Base-by-base conservation (phyloP, 1,284 basidiomycete species). In the Heterobasidion annosum region DNA sequence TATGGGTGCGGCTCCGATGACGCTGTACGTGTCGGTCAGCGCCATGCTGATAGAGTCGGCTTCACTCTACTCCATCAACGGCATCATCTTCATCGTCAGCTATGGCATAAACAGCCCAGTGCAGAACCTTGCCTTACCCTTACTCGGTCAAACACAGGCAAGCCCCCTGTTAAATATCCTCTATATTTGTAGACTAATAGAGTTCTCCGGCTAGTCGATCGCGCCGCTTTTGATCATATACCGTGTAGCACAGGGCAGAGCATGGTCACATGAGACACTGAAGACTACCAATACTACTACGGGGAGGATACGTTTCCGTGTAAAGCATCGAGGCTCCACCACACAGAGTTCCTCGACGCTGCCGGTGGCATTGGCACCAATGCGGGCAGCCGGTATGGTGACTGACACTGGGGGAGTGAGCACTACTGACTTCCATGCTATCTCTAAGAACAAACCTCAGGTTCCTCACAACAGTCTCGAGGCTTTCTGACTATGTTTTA, bases 41-140 rank as follows among this genome's bases (percentile, higher is more conserved):
- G 62, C 63, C 13, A 63, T 63, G 61, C 54, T 64, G 19, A 54
- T 63, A 40, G 63, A 64, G 49, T 59, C 57, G 8, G 61, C 63
- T 7, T 50, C 56, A 15, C 56, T 63, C 7, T 64, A 63, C 52
- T 59, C 60, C 13, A 37, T 51, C 15, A 50, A n/a, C 15, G 55
- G 48, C 3, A 16, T 60, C 2, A 50, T 54, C 33, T 54, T 58
- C 53, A 42, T 60, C 51, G 53, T 57, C 18, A 46, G 43, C 32
- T 58, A 51, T 18, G 59, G 35, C 9, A 8, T 40, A 8, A 57
- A 57, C 44, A 59, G 54, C 42, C n/a, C 8, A 8, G 18, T 52
- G n/a, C 40, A 52, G 42, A 18, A 52, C 42, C 45, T 52, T n/a
- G 19, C 46, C 12, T 43, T 52, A 7, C 42, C 42, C n/a, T 16